Base-by-base conservation (phyloP, 1,284 basidiomycete species). In the Sporisorium sorghi region DNA sequence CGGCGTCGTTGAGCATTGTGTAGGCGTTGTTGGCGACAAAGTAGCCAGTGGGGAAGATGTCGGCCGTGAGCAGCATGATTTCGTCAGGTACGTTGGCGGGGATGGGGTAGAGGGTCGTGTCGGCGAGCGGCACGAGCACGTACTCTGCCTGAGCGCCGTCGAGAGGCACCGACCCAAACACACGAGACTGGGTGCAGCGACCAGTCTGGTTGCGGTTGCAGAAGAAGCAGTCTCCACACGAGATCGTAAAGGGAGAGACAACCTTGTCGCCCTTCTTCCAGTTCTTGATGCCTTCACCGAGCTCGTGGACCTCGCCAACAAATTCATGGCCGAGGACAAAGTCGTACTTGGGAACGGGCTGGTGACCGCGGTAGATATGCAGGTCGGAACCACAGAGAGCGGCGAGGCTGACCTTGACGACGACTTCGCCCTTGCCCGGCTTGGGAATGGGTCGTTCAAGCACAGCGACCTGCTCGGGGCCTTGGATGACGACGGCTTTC, bases 121-220 rank as follows among this genome's bases (percentile, higher is more conserved):
- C 92, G 0, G 91, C 92, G 60, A 88, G 88, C 7, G 92, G 92
- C 81, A 83, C 89, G 28, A 91, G 89, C 4, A 93, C 88, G 83
- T 91, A 96, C 85, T 94, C 93, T 0, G 93, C 93, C 86, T 96
- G 94, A 1, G 90, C 92, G 12, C 93, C 94, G 9, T 91, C 90
- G 0, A 93, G 88, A 11, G 85, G 80, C 0, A 90, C 89, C 33
- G 89, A 89, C 15, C 93, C 93, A 81, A 94, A 92, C 10, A 93
- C 87, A 26, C 85, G 85, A 7, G 90, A 89, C 66, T 89, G 85
- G 1, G 87, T 86, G 83, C 94, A 95, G 48, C 93, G 88, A n/a
- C 37, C n/a, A 2, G 92, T 93, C 82, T 90, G 91, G 26, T 91
- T 91, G 28, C 90, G 83, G 3, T 90, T 87, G 83, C 93, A 95